Evolutionary conservation across 805 yeast genomes (phyloP).

Genomic region (Candida xyloterini): DNA sequence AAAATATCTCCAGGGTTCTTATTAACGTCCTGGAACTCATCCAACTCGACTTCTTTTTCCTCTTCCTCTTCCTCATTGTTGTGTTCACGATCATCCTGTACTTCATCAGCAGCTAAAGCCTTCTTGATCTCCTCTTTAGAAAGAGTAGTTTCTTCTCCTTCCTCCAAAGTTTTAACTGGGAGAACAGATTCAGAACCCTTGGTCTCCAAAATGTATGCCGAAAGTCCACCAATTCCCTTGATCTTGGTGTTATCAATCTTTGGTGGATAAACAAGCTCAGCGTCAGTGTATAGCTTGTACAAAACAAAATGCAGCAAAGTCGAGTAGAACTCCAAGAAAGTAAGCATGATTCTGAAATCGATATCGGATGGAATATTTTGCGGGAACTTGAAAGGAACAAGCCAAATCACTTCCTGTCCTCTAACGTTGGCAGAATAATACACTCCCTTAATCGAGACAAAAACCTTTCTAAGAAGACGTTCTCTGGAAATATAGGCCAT

Average conservation of each 20-base stretch:
- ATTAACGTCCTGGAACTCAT: constrained; percentile 63
- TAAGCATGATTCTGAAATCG: constrained; percentile 94
- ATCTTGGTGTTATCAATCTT: constrained; percentile 66
- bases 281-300: constrained; percentile 80
- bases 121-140: constrained; percentile 41
- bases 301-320: constrained; percentile 86
- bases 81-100: constrained; percentile 36
- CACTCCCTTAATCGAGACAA: constrained; percentile 95
- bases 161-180: constrained; percentile 31
- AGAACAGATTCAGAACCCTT: constrained; percentile 37
- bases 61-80: constrained; percentile 41
- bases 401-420: constrained; percentile 95
- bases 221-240: constrained; percentile 87
- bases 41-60: constrained; percentile 53
- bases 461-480: constrained; percentile 77
- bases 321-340: constrained; percentile 93
- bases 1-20: constrained; percentile 67
- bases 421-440: constrained; percentile 86
- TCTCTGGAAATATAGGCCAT: constrained; percentile 88
- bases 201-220: constrained; percentile 73
- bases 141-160: constrained; percentile 37
- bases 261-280: constrained; percentile 89
- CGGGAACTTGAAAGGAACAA: constrained; percentile 95
- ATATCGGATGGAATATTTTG: constrained; percentile 91
- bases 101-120: constrained; percentile 54